Conservation (phyloP, 2,329 filamentous ascomycete genomes). For the Xylariaceae sp. region DNA sequence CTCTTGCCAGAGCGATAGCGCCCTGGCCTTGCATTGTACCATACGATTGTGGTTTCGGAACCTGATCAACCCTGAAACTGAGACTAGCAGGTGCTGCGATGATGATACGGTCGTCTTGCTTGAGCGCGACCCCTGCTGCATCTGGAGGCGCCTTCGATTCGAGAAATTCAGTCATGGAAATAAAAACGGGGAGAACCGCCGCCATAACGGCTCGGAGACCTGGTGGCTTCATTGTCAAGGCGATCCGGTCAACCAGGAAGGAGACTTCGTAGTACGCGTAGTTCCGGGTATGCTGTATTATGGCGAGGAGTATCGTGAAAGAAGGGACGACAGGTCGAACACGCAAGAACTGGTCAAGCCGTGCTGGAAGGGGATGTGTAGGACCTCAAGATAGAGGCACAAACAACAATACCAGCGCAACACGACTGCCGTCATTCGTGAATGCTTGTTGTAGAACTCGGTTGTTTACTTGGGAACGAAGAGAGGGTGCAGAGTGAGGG, state of each 20-base stretch:
- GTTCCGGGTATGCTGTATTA: neutral
- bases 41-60: conserved; percentile 35
- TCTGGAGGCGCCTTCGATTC: conserved; percentile 30
- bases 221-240: conserved; percentile 33
- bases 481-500: too few relatives aligned
- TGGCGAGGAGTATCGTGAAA: neutral
- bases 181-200: conserved; percentile 28
- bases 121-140: conserved; percentile 18
- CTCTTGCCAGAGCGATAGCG: conserved; percentile 36
- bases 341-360: conserved; percentile 4
- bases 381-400: neutral
- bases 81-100: conserved; percentile 37
- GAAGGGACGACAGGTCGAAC: conserved; percentile 25
- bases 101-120: conserved; percentile 25
- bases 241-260: neutral
- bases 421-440: too few relatives aligned
- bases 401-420: too few relatives aligned
- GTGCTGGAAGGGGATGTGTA: conserved; percentile 1
- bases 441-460: too few relatives aligned
- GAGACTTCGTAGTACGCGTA: neutral
- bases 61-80: conserved; percentile 37
- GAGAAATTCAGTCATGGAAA: conserved; percentile 20
- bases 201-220: conserved; percentile 31
- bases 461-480: too few relatives aligned
- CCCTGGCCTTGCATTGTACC: conserved; percentile 31